Percentiles rank a stretch among this genome's conserved stretches.
Evolutionary conservation across 768 basidiomycete genomes (phyloP).

Genomic region (Trametes elegans): DNA sequence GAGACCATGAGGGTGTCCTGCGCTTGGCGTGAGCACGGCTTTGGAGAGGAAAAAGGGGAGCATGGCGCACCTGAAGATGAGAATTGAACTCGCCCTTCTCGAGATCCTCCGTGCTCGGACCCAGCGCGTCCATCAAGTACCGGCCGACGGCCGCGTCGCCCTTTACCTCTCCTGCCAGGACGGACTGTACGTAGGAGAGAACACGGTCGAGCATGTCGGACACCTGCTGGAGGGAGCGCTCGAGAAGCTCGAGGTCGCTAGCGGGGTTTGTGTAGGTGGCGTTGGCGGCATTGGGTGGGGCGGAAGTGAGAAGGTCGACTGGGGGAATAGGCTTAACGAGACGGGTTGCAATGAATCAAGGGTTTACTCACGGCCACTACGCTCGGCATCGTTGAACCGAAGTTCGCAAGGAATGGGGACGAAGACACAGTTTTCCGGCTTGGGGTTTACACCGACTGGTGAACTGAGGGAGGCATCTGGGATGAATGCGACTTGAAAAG

Average conservation of each 20-base stretch:
- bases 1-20: slow-evolving; percentile 94
- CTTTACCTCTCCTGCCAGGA: slow-evolving; percentile 71
- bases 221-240: slow-evolving; percentile 68
- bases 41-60: not conserved
- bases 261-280: slow-evolving; percentile 48
- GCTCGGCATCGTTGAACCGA: slow-evolving; percentile 79
- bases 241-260: slow-evolving; percentile 74
- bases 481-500: not conserved
- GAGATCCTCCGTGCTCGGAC: slow-evolving; percentile 63
- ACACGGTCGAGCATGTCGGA: slow-evolving; percentile 82
- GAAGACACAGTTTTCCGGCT: slow-evolving; percentile 95
- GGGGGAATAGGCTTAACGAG: not conserved
- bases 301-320: slow-evolving; percentile 76
- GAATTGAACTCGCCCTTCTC: slow-evolving; percentile 77
- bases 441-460: slow-evolving; percentile 84
- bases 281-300: slow-evolving; percentile 34
- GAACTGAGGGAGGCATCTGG: slow-evolving; percentile 46
- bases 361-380: slow-evolving; percentile 72
- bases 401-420: slow-evolving; percentile 88
- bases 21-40: slow-evolving; percentile 13
- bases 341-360: not conserved
- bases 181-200: slow-evolving; percentile 77
- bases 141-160: slow-evolving; percentile 86
- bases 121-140: slow-evolving; percentile 86
- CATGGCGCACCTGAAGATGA: slow-evolving; percentile 59